A percentile compares a stretch with the other conserved stretches of the same genome.
Evolutionary conservation across 495 filamentous ascomycete species (phyloP).

Genomic region (Collariella sp.): DNA sequence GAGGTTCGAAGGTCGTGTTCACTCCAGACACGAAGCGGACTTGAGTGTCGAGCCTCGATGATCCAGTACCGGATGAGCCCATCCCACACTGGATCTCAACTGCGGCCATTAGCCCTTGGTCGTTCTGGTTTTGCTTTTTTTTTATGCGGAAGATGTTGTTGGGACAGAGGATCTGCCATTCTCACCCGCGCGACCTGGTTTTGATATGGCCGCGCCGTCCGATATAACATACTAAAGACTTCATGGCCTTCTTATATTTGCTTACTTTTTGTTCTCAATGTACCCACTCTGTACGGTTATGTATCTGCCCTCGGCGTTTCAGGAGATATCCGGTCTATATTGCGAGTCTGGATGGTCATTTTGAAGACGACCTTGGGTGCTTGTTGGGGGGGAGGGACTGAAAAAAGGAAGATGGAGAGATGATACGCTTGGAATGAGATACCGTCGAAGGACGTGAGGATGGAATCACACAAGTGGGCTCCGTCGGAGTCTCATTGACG

Average conservation of each 20-base stretch:
- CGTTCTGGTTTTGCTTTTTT: neutral
- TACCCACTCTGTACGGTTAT: conserved; percentile 1
- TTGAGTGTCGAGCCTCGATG: neutral
- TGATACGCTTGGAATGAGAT: neutral
- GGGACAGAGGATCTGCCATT: neutral
- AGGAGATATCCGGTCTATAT: neutral
- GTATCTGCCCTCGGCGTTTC: neutral
- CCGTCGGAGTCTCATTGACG: too few relatives aligned
- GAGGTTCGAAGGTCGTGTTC: neutral
- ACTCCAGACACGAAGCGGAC: neutral
- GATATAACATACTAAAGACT: neutral
- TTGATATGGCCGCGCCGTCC: neutral
- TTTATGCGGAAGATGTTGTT: neutral
- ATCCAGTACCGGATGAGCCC: neutral
- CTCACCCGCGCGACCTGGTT: neutral
- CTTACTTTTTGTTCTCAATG: neutral
- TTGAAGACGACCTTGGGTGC: neutral
- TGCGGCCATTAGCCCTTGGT: neutral
- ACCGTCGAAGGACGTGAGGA: too few relatives aligned
- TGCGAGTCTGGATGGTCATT: neutral
- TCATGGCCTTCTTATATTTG: neutral
- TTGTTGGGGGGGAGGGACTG: neutral
- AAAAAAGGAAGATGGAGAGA: neutral
- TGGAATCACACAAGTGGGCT: too few relatives aligned
- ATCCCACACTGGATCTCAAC: neutral